Base-by-base conservation (phyloP, 1,284 basidiomycete genomes). In the Tremellales sp. region DNA sequence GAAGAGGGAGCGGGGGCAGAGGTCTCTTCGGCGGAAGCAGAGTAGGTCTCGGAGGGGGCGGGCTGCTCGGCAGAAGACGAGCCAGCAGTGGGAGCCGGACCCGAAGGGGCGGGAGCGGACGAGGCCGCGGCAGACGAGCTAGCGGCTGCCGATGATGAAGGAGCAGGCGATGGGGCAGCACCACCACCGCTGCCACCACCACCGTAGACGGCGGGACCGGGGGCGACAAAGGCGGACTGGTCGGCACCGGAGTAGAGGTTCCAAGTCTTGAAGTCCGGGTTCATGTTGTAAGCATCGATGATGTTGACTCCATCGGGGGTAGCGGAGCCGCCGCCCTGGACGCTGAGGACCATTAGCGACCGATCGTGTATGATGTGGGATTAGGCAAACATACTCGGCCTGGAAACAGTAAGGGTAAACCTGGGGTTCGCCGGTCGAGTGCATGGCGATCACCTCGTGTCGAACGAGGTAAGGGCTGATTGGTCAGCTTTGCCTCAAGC, bases 381-480 rank as follows among this genome's bases (percentile, higher is more conserved):
- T n/a, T n/a, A n/a, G n/a, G n/a, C n/a, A n/a, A n/a, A n/a, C n/a
- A n/a, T n/a, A n/a, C n/a, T 58, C 53, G 53, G 56, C 51, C 45
- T 64, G 58, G 53, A 62, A 56, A 41, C 54, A 57, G 29, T 51
- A 45, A 4, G 62, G 62, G 46, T 64, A 64, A 47, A 62, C 57
- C 42, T 64, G 62, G n/a, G 62, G 62, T 6, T 36, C 51, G 24
- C 49, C 51, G 29, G 49, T 29, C 19, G 44, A 46, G 49, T 64
- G 62, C 53, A 64, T 53, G 5, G 56, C 58, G 13, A 62, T 22
- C n/a, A 64, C 39, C 6, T 57, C 51, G 48, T 64, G 58, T 40
- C 58, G 47, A 17, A 64, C 51, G 21, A 63, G 53, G 45, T 64
- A 64, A 27, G 56, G 40, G 3, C 61, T 60, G n/a, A 15, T 22